Base-by-base conservation (phyloP, 108 stramenopile species). In the Discostella pseudostelligera region DNA sequence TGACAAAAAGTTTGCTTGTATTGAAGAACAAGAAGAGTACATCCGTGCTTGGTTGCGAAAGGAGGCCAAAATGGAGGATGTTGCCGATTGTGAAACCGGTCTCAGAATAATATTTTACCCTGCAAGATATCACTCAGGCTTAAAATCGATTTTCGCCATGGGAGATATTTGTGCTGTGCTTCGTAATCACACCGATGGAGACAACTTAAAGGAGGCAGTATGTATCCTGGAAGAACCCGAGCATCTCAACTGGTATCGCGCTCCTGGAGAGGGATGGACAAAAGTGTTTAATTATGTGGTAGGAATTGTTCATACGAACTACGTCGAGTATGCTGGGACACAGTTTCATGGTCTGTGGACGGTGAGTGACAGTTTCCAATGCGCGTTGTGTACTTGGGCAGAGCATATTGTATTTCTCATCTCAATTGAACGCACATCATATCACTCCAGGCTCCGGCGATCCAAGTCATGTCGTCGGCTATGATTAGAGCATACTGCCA, bases 161-260 rank as follows among this genome's bases (percentile, higher is more conserved):
- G 94, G 94, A 9, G 90, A 95, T 62, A 81, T 95, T 21, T 62
- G 71, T 37, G 44, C 74, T 56, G 39, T 70, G 0, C 58, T 91
- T 10, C 63, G 68, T 32, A 69, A 79, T 42, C 69, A 76, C 39
- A 67, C 65, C 4, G 48, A 47, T n/a, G 65, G 47, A 9, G 65
- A 28, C 55, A 49, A 19, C 29, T 59, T 74, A 3, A 40, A 68
- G 10, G 36, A 67, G 44, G 73, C 67, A 22, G 69, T 74, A 4
- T 92, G 90, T 65, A 71, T 96, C 10, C 58, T 96, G 37, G 94
- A 96, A 74, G 94, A 96, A 61, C 94, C 94, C 8, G 95, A 93
- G 62, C 92, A 93, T 66, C 62, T 89, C 16, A 96, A 96, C 58
- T 96, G 91, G 91, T 95, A 87, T 72, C 80, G 88, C 6, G 84